Evolutionary conservation across 495 filamentous ascomycete genomes (phyloP).

Genomic region (Neurospora sp.): DNA sequence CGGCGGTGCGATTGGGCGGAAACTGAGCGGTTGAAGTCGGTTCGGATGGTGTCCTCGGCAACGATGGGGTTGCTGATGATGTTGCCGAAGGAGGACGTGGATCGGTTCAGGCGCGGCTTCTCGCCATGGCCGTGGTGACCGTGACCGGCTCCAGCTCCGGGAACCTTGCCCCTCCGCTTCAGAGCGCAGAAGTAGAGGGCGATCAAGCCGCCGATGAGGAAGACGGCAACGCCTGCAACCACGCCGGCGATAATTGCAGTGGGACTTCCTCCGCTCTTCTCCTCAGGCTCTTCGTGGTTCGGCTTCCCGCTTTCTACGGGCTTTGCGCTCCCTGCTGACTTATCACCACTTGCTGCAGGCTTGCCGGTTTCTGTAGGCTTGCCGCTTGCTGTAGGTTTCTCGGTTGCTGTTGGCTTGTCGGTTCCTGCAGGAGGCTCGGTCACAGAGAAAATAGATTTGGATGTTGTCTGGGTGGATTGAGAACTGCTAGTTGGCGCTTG

Average conservation of each 20-base stretch:
- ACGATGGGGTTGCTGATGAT: constrained; percentile 35
- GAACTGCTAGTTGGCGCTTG: not conserved
- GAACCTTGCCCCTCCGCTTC: constrained; percentile 9
- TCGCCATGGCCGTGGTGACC: constrained; percentile 14
- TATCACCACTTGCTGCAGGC: not conserved
- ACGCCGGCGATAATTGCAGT: constrained; percentile 15
- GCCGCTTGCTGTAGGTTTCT: not conserved
- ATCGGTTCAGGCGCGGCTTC: constrained; percentile 12
- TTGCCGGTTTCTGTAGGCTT: not conserved
- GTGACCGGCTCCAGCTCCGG: constrained; percentile 12
- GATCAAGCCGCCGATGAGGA: constrained; percentile 21
- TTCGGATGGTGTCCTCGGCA: constrained; percentile 21
- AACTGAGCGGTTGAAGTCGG: constrained; percentile 25
- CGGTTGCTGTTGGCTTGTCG: not conserved
- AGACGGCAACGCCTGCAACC: constrained; percentile 13
- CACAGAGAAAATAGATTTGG: not conserved
- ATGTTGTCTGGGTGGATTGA: not conserved
- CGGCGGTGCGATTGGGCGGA: not conserved
- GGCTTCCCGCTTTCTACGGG: not conserved
- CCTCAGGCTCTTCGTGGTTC: not conserved
- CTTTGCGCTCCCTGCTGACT: not conserved
- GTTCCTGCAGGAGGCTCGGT: not conserved
- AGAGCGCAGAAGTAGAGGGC: constrained; percentile 20
- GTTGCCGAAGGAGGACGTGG: constrained; percentile 37
- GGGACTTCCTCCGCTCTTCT: constrained; percentile 6